Conservation (phyloP, 2,329 filamentous ascomycete genomes). For the Aurifilum marmelostoma region DNA sequence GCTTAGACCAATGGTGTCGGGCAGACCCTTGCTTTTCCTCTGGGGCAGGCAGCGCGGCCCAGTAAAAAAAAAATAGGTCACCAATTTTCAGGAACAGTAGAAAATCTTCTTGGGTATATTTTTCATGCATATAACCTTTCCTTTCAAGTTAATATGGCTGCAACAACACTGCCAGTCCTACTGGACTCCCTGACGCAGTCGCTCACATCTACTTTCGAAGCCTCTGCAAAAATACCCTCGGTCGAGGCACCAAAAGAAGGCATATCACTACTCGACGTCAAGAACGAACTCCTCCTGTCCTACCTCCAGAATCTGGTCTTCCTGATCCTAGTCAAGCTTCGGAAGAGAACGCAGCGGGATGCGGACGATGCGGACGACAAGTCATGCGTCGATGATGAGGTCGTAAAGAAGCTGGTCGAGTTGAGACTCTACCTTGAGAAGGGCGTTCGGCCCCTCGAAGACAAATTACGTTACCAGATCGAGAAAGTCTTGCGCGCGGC, state of each 20-base stretch:
- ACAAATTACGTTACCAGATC: conserved; percentile 90
- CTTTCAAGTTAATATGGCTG: conserved; percentile 26
- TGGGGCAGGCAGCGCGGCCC: neutral
- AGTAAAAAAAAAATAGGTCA: conserved; percentile 25
- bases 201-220: conserved; percentile 66
- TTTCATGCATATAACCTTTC: no score
- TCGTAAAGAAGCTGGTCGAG: conserved; percentile 86
- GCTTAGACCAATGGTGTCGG: neutral
- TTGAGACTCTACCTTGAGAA: conserved; percentile 91
- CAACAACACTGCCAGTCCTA: conserved; percentile 48
- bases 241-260: conserved; percentile 80
- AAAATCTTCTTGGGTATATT: neutral
- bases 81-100: neutral
- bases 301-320: conserved; percentile 96
- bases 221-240: conserved; percentile 62
- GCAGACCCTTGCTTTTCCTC: neutral
- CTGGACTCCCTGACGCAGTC: conserved; percentile 61
- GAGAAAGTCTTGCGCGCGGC: conserved; percentile 91
- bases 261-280: conserved; percentile 91
- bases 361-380: conserved; percentile 39
- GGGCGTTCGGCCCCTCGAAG: conserved; percentile 87
- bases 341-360: conserved; percentile 49
- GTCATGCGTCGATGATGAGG: conserved; percentile 61
- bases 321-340: conserved; percentile 78
- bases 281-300: conserved; percentile 95